Evolutionary conservation across 2,329 filamentous ascomycete species (phyloP).

Genomic region (Ascocoryne sarcoides): DNA sequence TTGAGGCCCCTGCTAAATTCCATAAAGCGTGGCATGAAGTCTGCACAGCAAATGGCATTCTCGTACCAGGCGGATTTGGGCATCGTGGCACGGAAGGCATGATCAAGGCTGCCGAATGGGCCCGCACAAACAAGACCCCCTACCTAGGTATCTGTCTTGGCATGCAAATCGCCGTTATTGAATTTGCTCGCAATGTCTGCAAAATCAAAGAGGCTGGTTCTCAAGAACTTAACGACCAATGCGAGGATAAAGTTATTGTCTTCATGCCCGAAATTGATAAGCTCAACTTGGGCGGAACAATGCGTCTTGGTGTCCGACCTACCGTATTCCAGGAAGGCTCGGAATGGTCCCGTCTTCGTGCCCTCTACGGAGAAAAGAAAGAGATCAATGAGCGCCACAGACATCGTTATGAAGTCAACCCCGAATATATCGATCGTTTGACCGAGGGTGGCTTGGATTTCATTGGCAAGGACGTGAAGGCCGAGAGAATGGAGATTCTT

Average conservation of each 20-base stretch:
- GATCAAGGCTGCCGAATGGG: slow-evolving; percentile 80
- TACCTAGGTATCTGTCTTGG: slow-evolving; percentile 80
- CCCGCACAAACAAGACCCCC: slow-evolving; percentile 69
- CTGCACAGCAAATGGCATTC: slow-evolving; percentile 55
- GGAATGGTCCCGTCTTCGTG: slow-evolving; percentile 71
- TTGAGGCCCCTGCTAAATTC: slow-evolving; percentile 60
- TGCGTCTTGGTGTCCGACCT: slow-evolving; percentile 70
- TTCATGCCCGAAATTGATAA: slow-evolving; percentile 87
- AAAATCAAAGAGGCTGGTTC: slow-evolving; percentile 40
- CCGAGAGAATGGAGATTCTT: slow-evolving; percentile 73
- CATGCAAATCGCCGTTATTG: slow-evolving; percentile 76
- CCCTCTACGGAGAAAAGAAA: slow-evolving; percentile 56
- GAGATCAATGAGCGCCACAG: slow-evolving; percentile 67
- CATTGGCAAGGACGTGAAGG: slow-evolving; percentile 70
- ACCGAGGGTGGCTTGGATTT: slow-evolving; percentile 63
- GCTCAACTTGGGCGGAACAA: slow-evolving; percentile 73
- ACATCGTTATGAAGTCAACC: slow-evolving; percentile 88
- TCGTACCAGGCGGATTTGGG: slow-evolving; percentile 58
- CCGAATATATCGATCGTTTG: slow-evolving; percentile 60
- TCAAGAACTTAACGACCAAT: slow-evolving; percentile 26
- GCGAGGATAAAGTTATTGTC: slow-evolving; percentile 49
- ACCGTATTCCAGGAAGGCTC: slow-evolving; percentile 67
- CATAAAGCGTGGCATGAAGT: slow-evolving; percentile 81
- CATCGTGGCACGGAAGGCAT: slow-evolving; percentile 79
- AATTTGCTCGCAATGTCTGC: slow-evolving; percentile 72